phyloP scores from a whole-genome alignment of 148 eudicot species.

The Gaultheria prostrata region DNA sequence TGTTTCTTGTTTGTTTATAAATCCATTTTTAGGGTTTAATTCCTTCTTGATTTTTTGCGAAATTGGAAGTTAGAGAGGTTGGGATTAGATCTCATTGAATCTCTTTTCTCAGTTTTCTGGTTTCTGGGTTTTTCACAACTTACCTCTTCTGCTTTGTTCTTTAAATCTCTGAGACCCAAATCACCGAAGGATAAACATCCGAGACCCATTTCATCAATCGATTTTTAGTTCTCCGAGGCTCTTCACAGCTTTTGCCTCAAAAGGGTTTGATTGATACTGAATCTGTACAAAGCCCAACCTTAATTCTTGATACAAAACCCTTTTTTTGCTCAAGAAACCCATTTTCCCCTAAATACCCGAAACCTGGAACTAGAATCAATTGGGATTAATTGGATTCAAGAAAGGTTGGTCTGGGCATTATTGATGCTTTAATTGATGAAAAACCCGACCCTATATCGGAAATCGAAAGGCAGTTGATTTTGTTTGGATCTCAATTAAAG shows the following conservation, averaged over 20 bases:
- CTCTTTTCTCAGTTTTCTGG: slow-evolving; percentile 10
- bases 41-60: background rate
- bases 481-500: slow-evolving; percentile 54
- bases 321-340: slow-evolving; percentile 37
- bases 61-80: slow-evolving; percentile 24
- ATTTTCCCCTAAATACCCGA: slow-evolving; percentile 31
- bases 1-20: background rate
- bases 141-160: background rate
- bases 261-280: slow-evolving; percentile 33
- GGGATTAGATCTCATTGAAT: background rate
- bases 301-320: slow-evolving; percentile 49
- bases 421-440: slow-evolving; percentile 45
- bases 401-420: slow-evolving; percentile 50
- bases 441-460: slow-evolving; percentile 21
- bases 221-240: slow-evolving; percentile 34
- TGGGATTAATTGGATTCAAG: slow-evolving; percentile 28
- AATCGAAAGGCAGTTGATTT: slow-evolving; percentile 26
- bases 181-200: slow-evolving; percentile 24
- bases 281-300: slow-evolving; percentile 50
- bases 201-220: slow-evolving; percentile 30
- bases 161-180: background rate
- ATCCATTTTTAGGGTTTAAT: background rate
- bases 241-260: slow-evolving; percentile 37
- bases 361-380: slow-evolving; percentile 23
- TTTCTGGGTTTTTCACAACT: slow-evolving; percentile 12